phyloP scores from a whole-genome alignment of 352 stramenopile species.

The Thalassiosira mediterranea region DNA sequence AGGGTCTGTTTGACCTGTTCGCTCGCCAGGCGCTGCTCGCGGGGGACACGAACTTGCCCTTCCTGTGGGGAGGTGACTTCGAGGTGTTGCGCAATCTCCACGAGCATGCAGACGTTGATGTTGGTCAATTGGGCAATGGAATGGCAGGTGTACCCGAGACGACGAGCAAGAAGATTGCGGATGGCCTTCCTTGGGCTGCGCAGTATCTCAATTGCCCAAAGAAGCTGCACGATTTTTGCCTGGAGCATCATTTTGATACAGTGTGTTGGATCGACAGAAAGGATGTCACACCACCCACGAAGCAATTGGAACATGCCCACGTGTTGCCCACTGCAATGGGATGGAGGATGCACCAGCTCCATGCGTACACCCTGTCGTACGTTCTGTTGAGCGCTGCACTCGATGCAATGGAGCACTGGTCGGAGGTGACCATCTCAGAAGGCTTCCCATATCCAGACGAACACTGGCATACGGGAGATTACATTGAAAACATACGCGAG shows the following conservation, averaged over 20 bases:
- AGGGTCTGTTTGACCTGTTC: constrained; percentile 64
- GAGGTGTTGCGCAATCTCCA: constrained; percentile 46
- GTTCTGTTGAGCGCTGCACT: constrained; percentile 56
- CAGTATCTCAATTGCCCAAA: constrained; percentile 66
- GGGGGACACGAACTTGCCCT: constrained; percentile 23
- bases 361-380: constrained; percentile 59
- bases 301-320: constrained; percentile 42
- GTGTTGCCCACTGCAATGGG: constrained; percentile 41
- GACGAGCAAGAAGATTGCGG: constrained; percentile 47
- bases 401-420: constrained; percentile 66
- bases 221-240: constrained; percentile 45
- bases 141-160: constrained; percentile 52
- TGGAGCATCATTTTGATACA: constrained; percentile 54
- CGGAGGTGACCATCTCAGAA: constrained; percentile 62
- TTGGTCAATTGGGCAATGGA: constrained; percentile 63
- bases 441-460: constrained; percentile 71
- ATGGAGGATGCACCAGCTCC: constrained; percentile 72
- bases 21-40: constrained; percentile 61
- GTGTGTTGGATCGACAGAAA: constrained; percentile 68
- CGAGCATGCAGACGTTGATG: constrained; percentile 50
- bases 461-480: constrained; percentile 72
- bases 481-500: constrained; percentile 70
- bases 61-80: constrained; percentile 43
- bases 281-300: constrained; percentile 49
- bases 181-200: constrained; percentile 58